Percentiles rank a stretch among this genome's conserved stretches.
These are phyloP conservation scores for Tylopilus felleus DNA, from an alignment of 768 basidiomycete genomes.

Conservation along the genomic window DNA sequence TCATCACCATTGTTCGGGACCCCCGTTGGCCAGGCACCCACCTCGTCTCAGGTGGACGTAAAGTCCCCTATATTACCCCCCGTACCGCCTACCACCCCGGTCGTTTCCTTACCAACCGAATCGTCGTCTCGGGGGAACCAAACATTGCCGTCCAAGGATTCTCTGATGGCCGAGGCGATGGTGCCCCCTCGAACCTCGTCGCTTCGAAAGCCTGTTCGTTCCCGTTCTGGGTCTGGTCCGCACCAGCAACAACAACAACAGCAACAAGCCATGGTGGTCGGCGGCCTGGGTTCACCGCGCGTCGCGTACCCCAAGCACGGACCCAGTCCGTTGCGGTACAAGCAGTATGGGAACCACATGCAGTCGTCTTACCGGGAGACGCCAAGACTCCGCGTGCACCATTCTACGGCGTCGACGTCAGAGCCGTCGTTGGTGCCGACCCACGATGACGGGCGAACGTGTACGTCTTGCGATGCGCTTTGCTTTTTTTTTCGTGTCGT, in stretches of 20 bases:
- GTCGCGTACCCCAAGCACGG: conserved; percentile 35
- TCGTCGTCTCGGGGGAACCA: conserved; percentile 20
- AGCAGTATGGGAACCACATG: conserved; percentile 35
- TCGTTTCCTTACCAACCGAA: conserved; percentile 25
- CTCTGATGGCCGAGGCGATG: conserved; percentile 38
- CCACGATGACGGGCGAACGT: conserved; percentile 45
- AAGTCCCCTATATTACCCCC: conserved; percentile 22
- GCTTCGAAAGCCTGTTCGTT: conserved; percentile 30
- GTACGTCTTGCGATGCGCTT: conserved; percentile 37
- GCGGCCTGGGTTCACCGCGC: conserved; percentile 31
- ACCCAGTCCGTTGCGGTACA: conserved; percentile 43
- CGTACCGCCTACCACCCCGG: conserved; percentile 16
- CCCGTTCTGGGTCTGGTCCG: conserved; percentile 29
- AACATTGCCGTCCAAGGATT: conserved; percentile 49
- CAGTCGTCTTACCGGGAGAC: conserved; percentile 39
- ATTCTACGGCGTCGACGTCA: conserved; percentile 72
- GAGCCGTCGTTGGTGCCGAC: conserved; percentile 73
- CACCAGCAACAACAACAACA: conserved; percentile 17
- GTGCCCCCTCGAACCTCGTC: conserved; percentile 31
- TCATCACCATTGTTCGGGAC: conserved; percentile 37
- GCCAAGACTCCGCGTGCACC: conserved; percentile 55
- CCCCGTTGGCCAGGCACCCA: conserved; percentile 30
- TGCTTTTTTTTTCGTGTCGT: conserved; percentile 6
- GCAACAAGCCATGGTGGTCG: conserved; percentile 16
- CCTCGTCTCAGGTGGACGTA: conserved; percentile 15